Evolutionary conservation across 768 basidiomycete species (phyloP), one percentile per base, ranked within the genome.

Genomic region (Terana coerulea): DNA sequence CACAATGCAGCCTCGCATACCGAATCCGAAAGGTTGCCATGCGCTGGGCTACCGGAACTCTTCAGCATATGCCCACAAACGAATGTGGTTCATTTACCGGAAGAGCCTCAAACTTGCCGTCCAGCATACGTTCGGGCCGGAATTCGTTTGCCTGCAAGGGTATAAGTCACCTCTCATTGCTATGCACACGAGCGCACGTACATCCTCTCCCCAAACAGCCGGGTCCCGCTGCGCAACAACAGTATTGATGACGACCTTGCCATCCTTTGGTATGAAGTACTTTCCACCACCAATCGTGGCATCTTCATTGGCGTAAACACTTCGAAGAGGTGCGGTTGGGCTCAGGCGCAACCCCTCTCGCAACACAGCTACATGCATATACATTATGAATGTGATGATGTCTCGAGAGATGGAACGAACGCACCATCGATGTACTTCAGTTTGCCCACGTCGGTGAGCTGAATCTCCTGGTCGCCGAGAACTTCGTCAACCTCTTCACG

Each of bases 161-260:
- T 2, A 11, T 14, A 15, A n/a, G 30, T 34, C 28, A 44, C 40
- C 21, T 3, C 4, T 36, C 17, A 34, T 24, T 31, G 21, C 6
- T 25, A 24, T 37, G 24, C 17, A 7, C 15, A 30, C 11, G 33
- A 36, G 22, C 36, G 19, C 12, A 69, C 72, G 54, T 55, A 75
- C 77, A 60, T 79, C 75, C 34, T 75, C 74, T 1, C 77, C 77
- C 73, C 74, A 79, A 0, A 77, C 69, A n/a, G 54, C 57, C 2
- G 72, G 69, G 55, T 79, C 76, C 12, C 67, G 58, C 35, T 75
- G 74, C 39, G 69, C 58, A 19, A 58, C 58, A 33, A 59, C 59
- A 10, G 64, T 60, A 28, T 68, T 55, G 22, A 75, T 56, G 1
- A 59, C 44, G 11, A 75, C 59, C 6, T 50, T 52, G 12, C 52